Evolutionary conservation across 2,329 filamentous ascomycete genomes (phyloP), one percentile per base, ranked within the genome.

Genomic region (Alternaria triticina): DNA sequence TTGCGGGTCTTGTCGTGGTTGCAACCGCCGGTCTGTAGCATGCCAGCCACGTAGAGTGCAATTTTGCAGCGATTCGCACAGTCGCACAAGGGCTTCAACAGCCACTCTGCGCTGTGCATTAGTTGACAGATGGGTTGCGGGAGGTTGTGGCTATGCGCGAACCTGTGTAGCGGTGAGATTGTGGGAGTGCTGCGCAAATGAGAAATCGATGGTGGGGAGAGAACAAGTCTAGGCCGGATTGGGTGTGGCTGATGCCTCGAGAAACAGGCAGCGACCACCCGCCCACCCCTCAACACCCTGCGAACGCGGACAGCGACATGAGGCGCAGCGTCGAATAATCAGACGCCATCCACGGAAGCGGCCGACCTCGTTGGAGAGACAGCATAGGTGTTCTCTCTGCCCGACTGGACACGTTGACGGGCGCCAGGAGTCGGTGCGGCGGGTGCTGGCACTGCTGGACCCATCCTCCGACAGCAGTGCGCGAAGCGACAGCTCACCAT

Each of bases 131-230:
- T 25, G 15, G 57, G 47, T 9, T 36, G 54, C 43, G 54, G 58
- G 47, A 20, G 50, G 25, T 36, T 73, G 70, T 72, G 71, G 71
- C 70, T 72, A 69, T 75, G 73, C 71, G 47, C 44, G 45, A 43
- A 20, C 44, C 36, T 57, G 66, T 60, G 57, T 54, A 65, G 65
- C 73, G 72, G 73, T 74, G 73, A 72, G 67, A 62, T 46, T 47
- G 45, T 20, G 58, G 30, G 55, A 40, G 58, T 62, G 66, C 69
- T 74, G 71, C 71, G 72, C 68, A 70, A 56, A 57, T 61, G 67
- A 58, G 62, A 51, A 62, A 25, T 23, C 57, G 51, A 40, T 59
- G 56, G 62, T 57, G 67, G 65, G 61, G 59, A 43, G 55, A 44
- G 8, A n/a, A 11, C 6, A 10, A 23, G 36, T 49, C 67, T 69